Percentiles rank a stretch among this genome's conserved stretches.
Evolutionary conservation across 2,329 filamentous ascomycete species (phyloP).

Genomic region (Penicillium crustosum): DNA sequence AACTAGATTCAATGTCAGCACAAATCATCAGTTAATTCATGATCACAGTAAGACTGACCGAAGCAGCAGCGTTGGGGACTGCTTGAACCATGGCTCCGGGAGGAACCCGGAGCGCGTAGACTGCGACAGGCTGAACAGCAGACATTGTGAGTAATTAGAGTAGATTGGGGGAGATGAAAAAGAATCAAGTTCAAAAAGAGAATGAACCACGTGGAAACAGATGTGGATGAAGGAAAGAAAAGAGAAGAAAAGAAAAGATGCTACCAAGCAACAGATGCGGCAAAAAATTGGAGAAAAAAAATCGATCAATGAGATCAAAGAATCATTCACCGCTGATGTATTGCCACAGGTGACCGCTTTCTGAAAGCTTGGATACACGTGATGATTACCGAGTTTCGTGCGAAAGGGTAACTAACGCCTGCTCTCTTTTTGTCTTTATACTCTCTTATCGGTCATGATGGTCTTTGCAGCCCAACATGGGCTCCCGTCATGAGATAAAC

Average conservation of each 20-base stretch:
- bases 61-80: constrained; percentile 74
- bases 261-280: constrained; percentile 18
- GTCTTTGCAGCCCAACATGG: constrained; percentile 49
- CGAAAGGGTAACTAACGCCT: not conserved
- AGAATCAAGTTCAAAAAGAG: constrained; percentile 21
- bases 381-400: constrained; percentile 14
- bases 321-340: constrained; percentile 16
- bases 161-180: constrained; percentile 9
- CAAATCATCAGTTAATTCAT: not conserved
- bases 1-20: constrained; percentile 58
- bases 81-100: constrained; percentile 80
- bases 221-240: constrained; percentile 22
- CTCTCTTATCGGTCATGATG: constrained; percentile 19
- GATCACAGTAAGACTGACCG: constrained; percentile 59
- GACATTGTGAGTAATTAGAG: constrained; percentile 41
- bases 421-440: not conserved
- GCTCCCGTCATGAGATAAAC: constrained; percentile 61
- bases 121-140: constrained; percentile 63
- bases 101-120: constrained; percentile 91
- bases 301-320: constrained; percentile 18
- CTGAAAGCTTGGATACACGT: constrained; percentile 9
- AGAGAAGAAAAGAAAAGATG: constrained; percentile 25
- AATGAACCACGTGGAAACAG: constrained; percentile 24
- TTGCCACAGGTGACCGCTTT: constrained; percentile 18
- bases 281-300: constrained; percentile 13